phyloP scores from a whole-genome alignment of 305 asterid genomes.

The Fraxinus velutina region DNA sequence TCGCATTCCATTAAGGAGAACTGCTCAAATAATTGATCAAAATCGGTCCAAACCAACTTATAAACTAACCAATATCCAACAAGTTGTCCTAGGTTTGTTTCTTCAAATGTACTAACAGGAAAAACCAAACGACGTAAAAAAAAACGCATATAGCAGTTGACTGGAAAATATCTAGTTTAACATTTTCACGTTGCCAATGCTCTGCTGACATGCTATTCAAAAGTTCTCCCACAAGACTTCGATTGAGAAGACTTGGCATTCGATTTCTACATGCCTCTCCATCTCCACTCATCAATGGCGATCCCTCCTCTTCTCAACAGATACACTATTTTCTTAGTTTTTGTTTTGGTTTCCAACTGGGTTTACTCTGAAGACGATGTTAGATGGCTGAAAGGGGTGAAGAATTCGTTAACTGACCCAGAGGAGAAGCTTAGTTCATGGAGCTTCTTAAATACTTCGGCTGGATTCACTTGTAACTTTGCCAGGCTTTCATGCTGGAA shows the following conservation, averaged over 20 bases:
- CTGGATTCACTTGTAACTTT: slow-evolving; percentile 55
- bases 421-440: slow-evolving; percentile 41
- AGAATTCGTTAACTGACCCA: slow-evolving; percentile 54
- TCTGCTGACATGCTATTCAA: background rate
- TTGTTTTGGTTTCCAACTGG: slow-evolving; percentile 18
- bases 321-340: background rate
- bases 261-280: background rate
- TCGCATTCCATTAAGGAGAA: background rate
- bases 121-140: too few relatives aligned
- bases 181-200: background rate
- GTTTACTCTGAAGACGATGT: slow-evolving; percentile 52
- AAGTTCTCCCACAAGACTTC: background rate
- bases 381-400: slow-evolving; percentile 49
- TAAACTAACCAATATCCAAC: background rate
- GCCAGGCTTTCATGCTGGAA: slow-evolving; percentile 65
- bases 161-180: background rate
- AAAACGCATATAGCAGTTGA: background rate
- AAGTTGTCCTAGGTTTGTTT: background rate
- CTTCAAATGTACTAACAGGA: background rate
- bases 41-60: background rate
- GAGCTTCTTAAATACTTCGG: slow-evolving; percentile 50
- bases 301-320: background rate
- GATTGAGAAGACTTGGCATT: background rate
- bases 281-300: background rate
- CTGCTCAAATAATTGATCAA: background rate